Base-by-base conservation (phyloP, 345 rosid species). In the Hypericum perforatum region DNA sequence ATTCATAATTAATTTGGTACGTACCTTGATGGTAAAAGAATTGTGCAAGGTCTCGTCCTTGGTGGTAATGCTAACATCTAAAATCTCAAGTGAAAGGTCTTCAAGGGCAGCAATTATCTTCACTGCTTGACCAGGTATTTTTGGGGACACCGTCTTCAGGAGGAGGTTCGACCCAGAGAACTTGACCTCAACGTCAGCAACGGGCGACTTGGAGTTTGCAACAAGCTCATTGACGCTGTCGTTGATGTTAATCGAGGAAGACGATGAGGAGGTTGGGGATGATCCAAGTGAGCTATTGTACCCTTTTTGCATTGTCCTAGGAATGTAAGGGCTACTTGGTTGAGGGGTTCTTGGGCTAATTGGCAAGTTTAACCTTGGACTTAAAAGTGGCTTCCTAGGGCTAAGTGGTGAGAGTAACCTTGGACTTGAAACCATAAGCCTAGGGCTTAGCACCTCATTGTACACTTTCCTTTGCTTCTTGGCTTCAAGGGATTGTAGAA, bases 21-120 rank as follows among this genome's bases (percentile, higher is more conserved):
- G 54, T 83, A 94, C 99, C 97, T 94, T 89, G 76, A 94, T 86
- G 45, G 95, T 94, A 80, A 94, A 94, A 74, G 94, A 82, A 61
- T 84, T 79, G 59, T 80, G 80, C 75, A 85, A 73, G 63, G 78
- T 75, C 54, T 86, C 95, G 37, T 94, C 92, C 39, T 78, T 64
- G 8, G 83, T 70, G 63, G 49, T 79, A 64, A 94, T 70, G 72
- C 58, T 78, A 39, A 81, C 80, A 10, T 81, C 68, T 38, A 94
- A 85, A 40, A 86, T 94, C 74, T 89, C 95, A 13, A 94, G 82
- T 3, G 89, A 67, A 10, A 94, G 77, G 53, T 89, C 82, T 54
- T 89, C 87, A 12, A 94, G 83, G 16, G 87, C 78, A 7, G 96
- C 65, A 2, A 89, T 65, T 41, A 94, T 86, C 68, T 84, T 94